Evolutionary conservation across 1,284 basidiomycete species (phyloP).

Genomic region (Ceratobasidium papillatum): DNA sequence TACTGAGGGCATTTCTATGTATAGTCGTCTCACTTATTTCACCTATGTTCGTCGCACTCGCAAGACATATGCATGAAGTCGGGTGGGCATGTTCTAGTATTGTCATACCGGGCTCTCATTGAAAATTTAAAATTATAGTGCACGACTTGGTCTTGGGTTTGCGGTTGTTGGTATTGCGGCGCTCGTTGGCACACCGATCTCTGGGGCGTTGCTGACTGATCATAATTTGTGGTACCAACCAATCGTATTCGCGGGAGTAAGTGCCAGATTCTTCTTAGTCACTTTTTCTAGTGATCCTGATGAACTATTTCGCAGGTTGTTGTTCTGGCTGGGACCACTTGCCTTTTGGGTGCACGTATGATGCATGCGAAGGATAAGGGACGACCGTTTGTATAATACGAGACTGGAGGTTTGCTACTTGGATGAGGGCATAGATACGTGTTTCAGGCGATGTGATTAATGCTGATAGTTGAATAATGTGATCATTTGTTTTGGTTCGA

Average conservation of each 20-base stretch:
- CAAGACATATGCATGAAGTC: slow-evolving; percentile 25
- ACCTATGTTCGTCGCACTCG: slow-evolving; percentile 26
- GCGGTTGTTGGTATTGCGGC: slow-evolving; percentile 22
- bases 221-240: slow-evolving; percentile 36
- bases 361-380: slow-evolving; percentile 23
- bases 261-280: background rate
- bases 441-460: background rate
- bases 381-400: background rate
- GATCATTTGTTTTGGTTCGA: background rate
- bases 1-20: background rate
- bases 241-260: slow-evolving; percentile 29
- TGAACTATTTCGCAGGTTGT: background rate
- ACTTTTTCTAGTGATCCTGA: background rate
- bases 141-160: slow-evolving; percentile 24
- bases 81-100: background rate
- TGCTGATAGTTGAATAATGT: background rate
- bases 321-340: slow-evolving; percentile 2
- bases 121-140: background rate
- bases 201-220: slow-evolving; percentile 31
- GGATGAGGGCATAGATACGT: background rate
- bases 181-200: slow-evolving; percentile 33
- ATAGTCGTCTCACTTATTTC: slow-evolving; percentile 31
- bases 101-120: background rate
- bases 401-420: background rate
- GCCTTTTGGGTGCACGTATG: background rate